Conservation (phyloP, 352 stramenopile genomes). For the Thraustochytrium striatum region DNA sequence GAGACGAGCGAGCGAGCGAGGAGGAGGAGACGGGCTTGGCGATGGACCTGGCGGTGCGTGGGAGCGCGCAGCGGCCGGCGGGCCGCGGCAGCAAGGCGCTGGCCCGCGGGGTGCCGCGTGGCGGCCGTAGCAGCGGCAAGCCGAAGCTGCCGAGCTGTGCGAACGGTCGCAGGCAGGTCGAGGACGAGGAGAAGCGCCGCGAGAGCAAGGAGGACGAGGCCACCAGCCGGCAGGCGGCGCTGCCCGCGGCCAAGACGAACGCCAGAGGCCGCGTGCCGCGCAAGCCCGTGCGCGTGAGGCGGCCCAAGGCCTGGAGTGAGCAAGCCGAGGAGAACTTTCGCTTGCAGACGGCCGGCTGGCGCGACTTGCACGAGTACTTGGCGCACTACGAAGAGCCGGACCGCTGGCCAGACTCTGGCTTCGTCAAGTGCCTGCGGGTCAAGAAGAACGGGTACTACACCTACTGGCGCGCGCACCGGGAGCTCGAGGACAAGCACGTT, state of each 20-base stretch:
- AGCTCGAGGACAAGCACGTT: slow-evolving; percentile 4
- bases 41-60: too few relatives aligned
- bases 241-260: too few relatives aligned
- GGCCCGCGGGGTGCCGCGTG: too few relatives aligned
- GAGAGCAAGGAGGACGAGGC: too few relatives aligned
- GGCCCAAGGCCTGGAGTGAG: neutral
- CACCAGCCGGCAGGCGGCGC: too few relatives aligned
- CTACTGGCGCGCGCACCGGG: slow-evolving; percentile 1
- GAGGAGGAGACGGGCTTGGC: too few relatives aligned
- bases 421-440: slow-evolving; percentile 34
- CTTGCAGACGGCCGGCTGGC: slow-evolving; percentile 6
- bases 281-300: neutral
- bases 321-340: slow-evolving; percentile 21
- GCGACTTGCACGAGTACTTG: slow-evolving; percentile 3
- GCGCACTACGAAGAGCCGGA: neutral
- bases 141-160: neutral
- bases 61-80: too few relatives aligned
- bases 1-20: too few relatives aligned
- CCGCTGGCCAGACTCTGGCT: slow-evolving; percentile 19
- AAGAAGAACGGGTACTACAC: slow-evolving; percentile 35
- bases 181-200: too few relatives aligned
- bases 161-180: too few relatives aligned
- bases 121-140: neutral
- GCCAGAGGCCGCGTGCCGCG: too few relatives aligned
- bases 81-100: too few relatives aligned